phyloP scores from a whole-genome alignment of 352 stramenopile genomes.

The Pythium rishiriense region DNA sequence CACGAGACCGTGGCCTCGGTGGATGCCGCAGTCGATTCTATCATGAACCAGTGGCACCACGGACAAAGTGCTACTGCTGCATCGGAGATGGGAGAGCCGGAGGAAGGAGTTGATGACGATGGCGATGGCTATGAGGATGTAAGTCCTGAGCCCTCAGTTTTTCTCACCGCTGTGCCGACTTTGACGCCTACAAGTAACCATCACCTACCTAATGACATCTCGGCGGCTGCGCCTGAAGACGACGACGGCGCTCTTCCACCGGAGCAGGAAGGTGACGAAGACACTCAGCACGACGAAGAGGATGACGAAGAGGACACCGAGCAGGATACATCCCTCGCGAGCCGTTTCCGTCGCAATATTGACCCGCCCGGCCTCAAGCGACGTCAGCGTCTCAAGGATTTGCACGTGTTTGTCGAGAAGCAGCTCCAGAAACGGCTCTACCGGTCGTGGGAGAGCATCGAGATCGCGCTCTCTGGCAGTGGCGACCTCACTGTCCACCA shows the following conservation, averaged over 20 bases:
- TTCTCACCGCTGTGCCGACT: constrained; percentile 31
- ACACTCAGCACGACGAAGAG: constrained; percentile 26
- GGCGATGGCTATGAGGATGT: constrained; percentile 6
- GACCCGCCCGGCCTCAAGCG: constrained; percentile 46
- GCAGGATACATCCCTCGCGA: neutral
- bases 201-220: too few species aligned
- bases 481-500: constrained; percentile 64
- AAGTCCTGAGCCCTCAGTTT: constrained; percentile 19
- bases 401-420: constrained; percentile 63
- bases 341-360: constrained; percentile 13
- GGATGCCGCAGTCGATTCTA: constrained; percentile 51
- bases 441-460: constrained; percentile 70
- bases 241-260: too few species aligned
- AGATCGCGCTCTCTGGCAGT: constrained; percentile 64
- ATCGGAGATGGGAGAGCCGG: neutral
- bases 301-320: neutral
- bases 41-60: constrained; percentile 44
- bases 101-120: constrained; percentile 1
- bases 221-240: too few species aligned
- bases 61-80: neutral
- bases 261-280: constrained; percentile 23
- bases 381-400: constrained; percentile 53
- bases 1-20: constrained; percentile 36
- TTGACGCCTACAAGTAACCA: neutral
- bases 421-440: constrained; percentile 71